Conservation (phyloP, 164 flowering plant species). For the Macadamia integrifolia region DNA sequence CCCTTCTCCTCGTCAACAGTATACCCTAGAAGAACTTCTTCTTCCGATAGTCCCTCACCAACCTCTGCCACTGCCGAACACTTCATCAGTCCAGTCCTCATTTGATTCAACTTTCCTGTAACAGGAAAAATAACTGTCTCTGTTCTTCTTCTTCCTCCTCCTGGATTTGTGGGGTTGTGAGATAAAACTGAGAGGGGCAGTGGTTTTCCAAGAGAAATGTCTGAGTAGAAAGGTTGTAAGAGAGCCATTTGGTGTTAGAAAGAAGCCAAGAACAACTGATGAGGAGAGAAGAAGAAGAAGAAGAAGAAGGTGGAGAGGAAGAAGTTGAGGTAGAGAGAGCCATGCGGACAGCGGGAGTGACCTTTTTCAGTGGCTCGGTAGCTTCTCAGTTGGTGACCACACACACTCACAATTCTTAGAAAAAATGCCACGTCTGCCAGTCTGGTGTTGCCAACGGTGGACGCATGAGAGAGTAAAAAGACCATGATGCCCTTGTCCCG, state of each 20-base stretch:
- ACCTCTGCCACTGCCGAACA: conserved; percentile 32
- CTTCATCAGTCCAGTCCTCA: not conserved
- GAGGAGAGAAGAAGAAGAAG: not conserved
- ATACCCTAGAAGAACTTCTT: conserved; percentile 28
- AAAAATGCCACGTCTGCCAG: too few relatives aligned
- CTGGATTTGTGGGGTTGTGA: conserved; percentile 8
- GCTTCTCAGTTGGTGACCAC: too few relatives aligned
- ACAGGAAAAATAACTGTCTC: conserved; percentile 8
- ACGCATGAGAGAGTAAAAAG: too few relatives aligned
- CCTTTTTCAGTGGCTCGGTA: too few relatives aligned
- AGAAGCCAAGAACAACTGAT: not conserved
- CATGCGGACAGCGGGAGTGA: too few relatives aligned
- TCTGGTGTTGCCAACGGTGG: too few relatives aligned
- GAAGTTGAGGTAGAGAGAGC: too few relatives aligned
- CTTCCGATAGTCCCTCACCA: conserved; percentile 15
- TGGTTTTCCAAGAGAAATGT: conserved; percentile 12
- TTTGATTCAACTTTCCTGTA: conserved; percentile 1
- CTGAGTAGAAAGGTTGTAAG: conserved; percentile 11
- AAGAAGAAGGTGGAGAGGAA: too few relatives aligned
- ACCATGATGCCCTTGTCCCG: too few relatives aligned
- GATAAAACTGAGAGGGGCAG: conserved; percentile 14
- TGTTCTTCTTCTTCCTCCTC: not conserved
- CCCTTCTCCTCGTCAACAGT: conserved; percentile 28
- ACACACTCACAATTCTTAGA: too few relatives aligned
- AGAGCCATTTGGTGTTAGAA: conserved; percentile 6